Base-by-base conservation (phyloP, 257 asterid genomes). In the Hygrophila difformis region DNA sequence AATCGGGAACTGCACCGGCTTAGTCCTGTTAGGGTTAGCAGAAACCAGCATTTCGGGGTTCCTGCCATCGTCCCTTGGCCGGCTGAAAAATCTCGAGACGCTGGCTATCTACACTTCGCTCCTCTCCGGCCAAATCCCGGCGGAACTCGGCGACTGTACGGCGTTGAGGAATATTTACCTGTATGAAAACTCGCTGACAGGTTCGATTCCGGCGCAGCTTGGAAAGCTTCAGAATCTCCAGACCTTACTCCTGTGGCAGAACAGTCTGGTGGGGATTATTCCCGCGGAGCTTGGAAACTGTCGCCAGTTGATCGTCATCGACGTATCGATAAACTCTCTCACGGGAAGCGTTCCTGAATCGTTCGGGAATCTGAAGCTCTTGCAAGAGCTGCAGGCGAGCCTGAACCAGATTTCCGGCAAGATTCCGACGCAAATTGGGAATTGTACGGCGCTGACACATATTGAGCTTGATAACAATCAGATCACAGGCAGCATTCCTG, bases 381-480 rank as follows among this genome's bases (percentile, higher is more conserved):
- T 84, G 11, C 77, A 84, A 24, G 93, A 77, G 60, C 57, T 84
- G 49, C 88, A 75, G 70, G 47, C 77, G 59, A 84, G 93, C 35
- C 81, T 57, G 55, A 84, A 84, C 56, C 83, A 80, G 53, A 53
- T 84, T 18, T 75, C 93, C 0, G 93, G 93, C 19, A 63, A 56
- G 63, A 80, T 84, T 31, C 95, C 93, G 5, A 20, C 65, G 14
- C 59, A 59, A 11, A 71, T 84, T 0, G 83, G 95, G 12, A 72
- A 76, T 19, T 84, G 93, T 48, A 58, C 69, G 8, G 72, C 68
- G 4, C 52, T 84, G 7, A 77, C 77, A 15, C 89, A 77, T 49
- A 77, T 84, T 26, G 93, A 84, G 68, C 79, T 84, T 13, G 93
- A 80, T 23, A 77, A 84, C 81, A 84, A 84, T 49, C 84, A 80